These are phyloP conservation scores for Petunia axillaris DNA, from an alignment of 257 asterid genomes.

Conservation along the genomic window DNA sequence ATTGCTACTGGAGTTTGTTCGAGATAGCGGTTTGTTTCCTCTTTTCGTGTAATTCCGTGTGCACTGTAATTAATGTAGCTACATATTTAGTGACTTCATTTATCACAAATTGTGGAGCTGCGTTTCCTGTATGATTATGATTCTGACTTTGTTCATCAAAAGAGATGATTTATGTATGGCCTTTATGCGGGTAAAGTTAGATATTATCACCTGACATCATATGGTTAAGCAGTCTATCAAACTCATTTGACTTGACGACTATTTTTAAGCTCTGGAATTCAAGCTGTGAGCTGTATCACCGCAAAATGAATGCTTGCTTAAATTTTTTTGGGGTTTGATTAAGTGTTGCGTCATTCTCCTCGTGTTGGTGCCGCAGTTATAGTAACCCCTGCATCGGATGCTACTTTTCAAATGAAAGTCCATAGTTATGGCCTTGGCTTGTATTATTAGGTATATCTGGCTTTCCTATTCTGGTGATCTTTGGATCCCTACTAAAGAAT, in stretches of 20 bases:
- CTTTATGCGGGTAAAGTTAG: background rate
- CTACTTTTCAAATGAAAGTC: background rate
- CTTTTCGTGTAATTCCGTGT: slow-evolving; percentile 21
- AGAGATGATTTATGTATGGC: background rate
- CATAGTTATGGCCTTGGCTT: background rate
- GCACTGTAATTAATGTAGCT: background rate
- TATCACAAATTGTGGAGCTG: background rate
- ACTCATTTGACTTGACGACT: slow-evolving; percentile 4
- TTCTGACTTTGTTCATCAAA: background rate
- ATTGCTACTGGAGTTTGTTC: slow-evolving; percentile 63
- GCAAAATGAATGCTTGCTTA: slow-evolving; percentile 2
- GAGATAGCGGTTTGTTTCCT: slow-evolving; percentile 63
- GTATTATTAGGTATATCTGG: slow-evolving; percentile 14
- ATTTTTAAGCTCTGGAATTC: background rate
- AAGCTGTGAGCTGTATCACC: background rate
- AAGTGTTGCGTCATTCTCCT: slow-evolving; percentile 10
- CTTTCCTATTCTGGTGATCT: slow-evolving; percentile 3
- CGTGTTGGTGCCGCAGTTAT: background rate
- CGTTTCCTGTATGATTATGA: slow-evolving; percentile 16
- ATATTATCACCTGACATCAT: background rate
- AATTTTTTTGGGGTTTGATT: background rate
- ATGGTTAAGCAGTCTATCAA: background rate
- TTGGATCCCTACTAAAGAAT: background rate
- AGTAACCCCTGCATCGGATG: background rate
- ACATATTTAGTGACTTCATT: slow-evolving; percentile 9